A percentile compares a stretch with the other conserved stretches of the same genome.
Conservation (phyloP, 2,329 filamentous ascomycete species). For the Colletotrichum endophyticum region DNA sequence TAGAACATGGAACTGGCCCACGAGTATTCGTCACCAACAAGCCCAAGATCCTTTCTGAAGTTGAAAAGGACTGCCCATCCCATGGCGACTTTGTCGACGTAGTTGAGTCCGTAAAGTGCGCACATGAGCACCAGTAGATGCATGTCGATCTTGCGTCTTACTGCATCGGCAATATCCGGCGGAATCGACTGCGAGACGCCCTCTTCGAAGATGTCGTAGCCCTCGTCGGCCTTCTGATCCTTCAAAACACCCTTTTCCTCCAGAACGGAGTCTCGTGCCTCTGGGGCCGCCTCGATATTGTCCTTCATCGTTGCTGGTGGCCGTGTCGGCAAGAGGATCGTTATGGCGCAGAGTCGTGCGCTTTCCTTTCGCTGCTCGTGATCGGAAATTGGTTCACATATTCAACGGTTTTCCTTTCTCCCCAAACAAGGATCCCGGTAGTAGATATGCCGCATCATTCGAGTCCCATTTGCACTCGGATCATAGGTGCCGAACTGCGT, state of each 20-base stretch:
- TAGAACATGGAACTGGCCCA: background rate
- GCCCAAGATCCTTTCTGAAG: conserved; percentile 24
- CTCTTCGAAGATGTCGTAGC: background rate
- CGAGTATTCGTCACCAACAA: conserved; percentile 14
- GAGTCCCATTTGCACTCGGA: background rate
- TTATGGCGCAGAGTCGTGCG: background rate
- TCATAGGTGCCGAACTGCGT: background rate
- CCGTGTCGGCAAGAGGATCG: background rate
- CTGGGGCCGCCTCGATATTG: background rate
- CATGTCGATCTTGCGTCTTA: conserved; percentile 22
- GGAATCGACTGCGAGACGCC: background rate
- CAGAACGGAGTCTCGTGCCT: background rate
- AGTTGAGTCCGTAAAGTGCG: conserved; percentile 26
- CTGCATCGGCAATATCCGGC: conserved; percentile 20
- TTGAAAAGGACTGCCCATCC: conserved; percentile 29
- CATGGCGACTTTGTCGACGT: conserved; percentile 27
- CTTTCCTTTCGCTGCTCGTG: background rate
- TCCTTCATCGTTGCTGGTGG: background rate
- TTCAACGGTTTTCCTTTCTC: background rate
- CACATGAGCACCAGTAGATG: conserved; percentile 27
- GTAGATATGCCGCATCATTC: background rate
- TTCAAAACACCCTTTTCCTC: conserved; percentile 1
- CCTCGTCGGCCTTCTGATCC: background rate
- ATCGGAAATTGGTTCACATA: background rate
- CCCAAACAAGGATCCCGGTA: background rate